Conservation (phyloP, 257 asterid species). For the Lycium ferocissimum region DNA sequence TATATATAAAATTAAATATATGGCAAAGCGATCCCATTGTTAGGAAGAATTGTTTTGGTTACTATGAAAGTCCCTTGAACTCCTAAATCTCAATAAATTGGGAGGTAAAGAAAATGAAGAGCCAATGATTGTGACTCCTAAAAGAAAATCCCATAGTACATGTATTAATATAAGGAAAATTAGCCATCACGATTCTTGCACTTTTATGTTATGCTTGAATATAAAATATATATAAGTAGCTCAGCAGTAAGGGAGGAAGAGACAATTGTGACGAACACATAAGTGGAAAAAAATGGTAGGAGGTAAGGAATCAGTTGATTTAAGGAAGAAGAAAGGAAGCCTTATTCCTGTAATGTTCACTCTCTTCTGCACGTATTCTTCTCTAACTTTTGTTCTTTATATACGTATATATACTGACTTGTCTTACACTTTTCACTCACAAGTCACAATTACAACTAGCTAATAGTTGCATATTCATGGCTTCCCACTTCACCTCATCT, state of each 20-base stretch:
- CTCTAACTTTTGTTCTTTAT: not conserved
- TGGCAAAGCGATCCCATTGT: too few species aligned
- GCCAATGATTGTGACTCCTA: not conserved
- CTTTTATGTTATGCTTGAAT: not conserved
- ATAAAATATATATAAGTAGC: not conserved
- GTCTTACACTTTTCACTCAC: conserved; percentile 7
- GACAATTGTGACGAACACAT: conserved; percentile 28
- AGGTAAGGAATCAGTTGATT: conserved; percentile 65
- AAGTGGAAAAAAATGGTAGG: not conserved
- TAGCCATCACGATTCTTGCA: conserved; percentile 1
- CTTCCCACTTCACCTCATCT: conserved; percentile 25
- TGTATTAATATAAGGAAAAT: not conserved
- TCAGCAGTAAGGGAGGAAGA: not conserved
- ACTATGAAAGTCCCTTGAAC: too few species aligned
- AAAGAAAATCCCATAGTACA: not conserved
- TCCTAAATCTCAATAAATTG: too few species aligned
- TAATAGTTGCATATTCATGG: conserved; percentile 41
- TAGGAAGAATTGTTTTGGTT: too few species aligned
- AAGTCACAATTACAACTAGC: not conserved
- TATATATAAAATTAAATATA: too few species aligned
- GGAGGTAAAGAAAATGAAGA: too few species aligned
- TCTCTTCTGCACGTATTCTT: conserved; percentile 62
- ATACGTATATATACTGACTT: not conserved
- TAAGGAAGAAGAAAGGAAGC: conserved; percentile 64
- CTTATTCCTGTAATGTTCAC: conserved; percentile 31